Evolutionary conservation across 148 eudicot genomes (phyloP).

Genomic region (Talinum fruticosum): DNA sequence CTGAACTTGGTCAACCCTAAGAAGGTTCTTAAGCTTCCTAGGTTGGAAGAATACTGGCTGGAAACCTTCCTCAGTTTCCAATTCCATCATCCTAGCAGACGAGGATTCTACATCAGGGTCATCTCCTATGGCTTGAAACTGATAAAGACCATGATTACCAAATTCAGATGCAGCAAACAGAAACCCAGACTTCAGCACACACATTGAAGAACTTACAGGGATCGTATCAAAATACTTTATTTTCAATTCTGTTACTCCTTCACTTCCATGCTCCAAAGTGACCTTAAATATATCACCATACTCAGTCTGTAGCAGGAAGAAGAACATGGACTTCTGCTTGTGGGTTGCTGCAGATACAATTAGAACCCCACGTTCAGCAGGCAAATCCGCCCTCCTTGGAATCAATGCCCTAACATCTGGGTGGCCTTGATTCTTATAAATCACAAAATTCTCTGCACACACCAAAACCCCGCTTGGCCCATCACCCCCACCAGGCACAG

Average conservation of each 20-base stretch:
- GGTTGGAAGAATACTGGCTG: slow-evolving; percentile 91
- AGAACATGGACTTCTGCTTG: slow-evolving; percentile 87
- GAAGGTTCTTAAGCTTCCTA: slow-evolving; percentile 77
- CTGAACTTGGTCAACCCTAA: slow-evolving; percentile 88
- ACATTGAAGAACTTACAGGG: slow-evolving; percentile 78
- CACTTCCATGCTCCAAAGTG: slow-evolving; percentile 70
- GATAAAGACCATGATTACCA: slow-evolving; percentile 95
- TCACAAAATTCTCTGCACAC: slow-evolving; percentile 95
- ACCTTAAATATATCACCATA: slow-evolving; percentile 96
- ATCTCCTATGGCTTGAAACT: slow-evolving; percentile 97
- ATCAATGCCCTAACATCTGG: slow-evolving; percentile 88
- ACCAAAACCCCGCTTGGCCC: slow-evolving; percentile 99
- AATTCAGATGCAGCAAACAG: slow-evolving; percentile 96
- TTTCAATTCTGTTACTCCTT: slow-evolving; percentile 70
- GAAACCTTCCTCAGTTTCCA: slow-evolving; percentile 93
- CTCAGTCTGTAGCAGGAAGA: slow-evolving; percentile 87
- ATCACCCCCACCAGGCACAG: slow-evolving; percentile 96
- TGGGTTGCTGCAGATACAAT: slow-evolving; percentile 90
- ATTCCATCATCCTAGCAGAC: slow-evolving; percentile 70
- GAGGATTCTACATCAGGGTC: slow-evolving; percentile 92
- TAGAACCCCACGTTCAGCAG: slow-evolving; percentile 85
- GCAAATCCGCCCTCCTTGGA: slow-evolving; percentile 86
- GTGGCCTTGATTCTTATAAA: slow-evolving; percentile 94
- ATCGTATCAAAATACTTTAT: slow-evolving; percentile 95
- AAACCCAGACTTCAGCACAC: slow-evolving; percentile 85